These are phyloP conservation scores for Blumeriella jaapii DNA, from an alignment of 2,329 filamentous ascomycete species.

Conservation along the genomic window DNA sequence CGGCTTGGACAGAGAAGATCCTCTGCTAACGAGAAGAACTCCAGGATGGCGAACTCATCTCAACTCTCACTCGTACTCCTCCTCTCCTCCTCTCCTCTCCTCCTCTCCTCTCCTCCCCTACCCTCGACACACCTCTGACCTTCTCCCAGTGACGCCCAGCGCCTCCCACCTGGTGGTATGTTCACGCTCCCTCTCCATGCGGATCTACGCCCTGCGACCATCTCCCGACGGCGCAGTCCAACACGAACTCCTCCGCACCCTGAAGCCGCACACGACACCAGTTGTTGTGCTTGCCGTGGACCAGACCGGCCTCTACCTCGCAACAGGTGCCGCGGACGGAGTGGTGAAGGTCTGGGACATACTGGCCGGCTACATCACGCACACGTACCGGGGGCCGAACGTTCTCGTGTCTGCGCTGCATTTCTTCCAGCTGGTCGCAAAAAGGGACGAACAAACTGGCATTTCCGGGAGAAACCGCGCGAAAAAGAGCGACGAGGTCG, in stretches of 20 bases:
- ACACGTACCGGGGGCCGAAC: constrained; percentile 88
- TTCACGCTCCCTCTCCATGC: constrained; percentile 92
- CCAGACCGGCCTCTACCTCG: constrained; percentile 75
- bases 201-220: constrained; percentile 65
- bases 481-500: constrained; percentile 33
- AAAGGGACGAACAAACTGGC: constrained; percentile 28
- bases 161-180: constrained; percentile 82
- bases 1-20: too few species aligned
- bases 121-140: too few species aligned
- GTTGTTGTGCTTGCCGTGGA: constrained; percentile 81
- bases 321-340: constrained; percentile 87
- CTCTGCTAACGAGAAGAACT: too few species aligned
- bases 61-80: constrained; percentile 51
- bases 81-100: constrained; percentile 9
- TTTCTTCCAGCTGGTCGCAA: constrained; percentile 68
- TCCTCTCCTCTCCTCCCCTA: constrained; percentile 14
- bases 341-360: constrained; percentile 97
- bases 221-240: constrained; percentile 47
- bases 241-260: constrained; percentile 58
- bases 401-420: constrained; percentile 82
- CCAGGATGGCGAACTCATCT: constrained; percentile 70
- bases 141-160: constrained; percentile 72
- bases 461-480: constrained; percentile 33
- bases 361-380: constrained; percentile 76
- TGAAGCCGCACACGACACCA: constrained; percentile 85